Evolutionary conservation across 495 filamentous ascomycete species (phyloP).

Genomic region (Letharia lupina): DNA sequence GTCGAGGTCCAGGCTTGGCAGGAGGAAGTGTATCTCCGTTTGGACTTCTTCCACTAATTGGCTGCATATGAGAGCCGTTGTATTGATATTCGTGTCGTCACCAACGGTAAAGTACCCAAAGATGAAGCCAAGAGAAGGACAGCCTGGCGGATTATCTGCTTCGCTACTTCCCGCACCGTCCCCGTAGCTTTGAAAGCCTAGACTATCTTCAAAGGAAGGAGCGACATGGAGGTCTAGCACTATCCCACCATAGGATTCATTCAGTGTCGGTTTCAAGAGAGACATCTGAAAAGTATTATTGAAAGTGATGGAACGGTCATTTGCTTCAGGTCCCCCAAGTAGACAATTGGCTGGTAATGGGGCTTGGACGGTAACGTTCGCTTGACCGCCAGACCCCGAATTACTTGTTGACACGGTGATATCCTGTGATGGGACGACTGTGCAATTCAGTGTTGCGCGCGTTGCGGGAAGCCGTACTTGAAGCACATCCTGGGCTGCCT

Average conservation of each 20-base stretch:
- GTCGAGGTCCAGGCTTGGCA: neutral
- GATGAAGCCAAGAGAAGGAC: neutral
- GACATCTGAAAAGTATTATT: neutral
- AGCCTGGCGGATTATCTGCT: constrained; percentile 1
- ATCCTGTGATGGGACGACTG: neutral
- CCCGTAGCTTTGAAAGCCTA: neutral
- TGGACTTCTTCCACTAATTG: neutral
- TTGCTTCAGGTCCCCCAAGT: neutral
- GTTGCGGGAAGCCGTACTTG: neutral
- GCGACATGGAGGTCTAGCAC: neutral
- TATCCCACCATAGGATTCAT: neutral
- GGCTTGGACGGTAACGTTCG: neutral
- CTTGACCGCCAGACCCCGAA: neutral
- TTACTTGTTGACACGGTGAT: neutral
- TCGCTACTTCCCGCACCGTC: neutral
- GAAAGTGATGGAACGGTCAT: neutral
- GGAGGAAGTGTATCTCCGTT: constrained; percentile 1
- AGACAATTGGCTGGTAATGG: constrained; percentile 1
- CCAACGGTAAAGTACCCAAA: neutral
- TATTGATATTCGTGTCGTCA: neutral
- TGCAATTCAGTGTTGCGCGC: neutral
- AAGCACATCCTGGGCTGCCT: neutral
- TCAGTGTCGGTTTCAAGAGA: neutral
- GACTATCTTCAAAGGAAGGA: neutral
- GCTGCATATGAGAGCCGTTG: neutral